phyloP scores from a whole-genome alignment of 371 early-diverging fungal genomes.

The Gilbertella persicaria region DNA sequence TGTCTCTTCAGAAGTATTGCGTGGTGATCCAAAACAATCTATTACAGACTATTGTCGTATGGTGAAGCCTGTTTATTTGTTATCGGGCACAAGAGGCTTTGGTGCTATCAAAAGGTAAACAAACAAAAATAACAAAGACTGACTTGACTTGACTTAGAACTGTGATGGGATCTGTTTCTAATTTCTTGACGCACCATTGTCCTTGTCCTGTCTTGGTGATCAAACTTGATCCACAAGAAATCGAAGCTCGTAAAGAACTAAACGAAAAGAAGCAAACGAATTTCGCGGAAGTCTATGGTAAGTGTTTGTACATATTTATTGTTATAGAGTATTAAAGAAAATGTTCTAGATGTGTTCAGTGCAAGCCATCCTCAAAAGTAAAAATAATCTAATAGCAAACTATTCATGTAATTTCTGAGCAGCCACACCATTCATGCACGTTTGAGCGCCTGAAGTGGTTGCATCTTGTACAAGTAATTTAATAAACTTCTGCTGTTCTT shows the following conservation, averaged over 20 bases:
- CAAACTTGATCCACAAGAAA: conserved; percentile 32
- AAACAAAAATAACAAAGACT: not conserved
- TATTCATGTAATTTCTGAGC: no score
- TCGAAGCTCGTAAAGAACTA: conserved; percentile 29
- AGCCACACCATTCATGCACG: no score
- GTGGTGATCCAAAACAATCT: conserved; percentile 39
- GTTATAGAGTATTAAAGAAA: no score
- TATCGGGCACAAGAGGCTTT: conserved; percentile 33
- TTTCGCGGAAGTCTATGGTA: conserved; percentile 23
- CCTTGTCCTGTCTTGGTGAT: conserved; percentile 39
- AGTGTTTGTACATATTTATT: no score
- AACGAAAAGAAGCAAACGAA: conserved; percentile 14
- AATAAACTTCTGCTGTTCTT: conserved; percentile 4
- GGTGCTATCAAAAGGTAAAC: conserved; percentile 33
- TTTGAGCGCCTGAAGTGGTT: no score
- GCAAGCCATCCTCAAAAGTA: no score
- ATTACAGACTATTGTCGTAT: conserved; percentile 34
- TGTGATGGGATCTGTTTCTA: conserved; percentile 41
- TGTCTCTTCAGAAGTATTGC: conserved; percentile 30
- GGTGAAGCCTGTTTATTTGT: conserved; percentile 27
- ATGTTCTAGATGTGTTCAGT: no score
- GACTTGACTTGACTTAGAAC: conserved; percentile 7
- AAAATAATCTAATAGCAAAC: no score
- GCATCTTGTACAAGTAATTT: no score
- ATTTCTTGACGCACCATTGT: conserved; percentile 29